These are phyloP conservation scores for Triglochin maritima DNA, from an alignment of 106 monocot genomes.

Conservation along the genomic window DNA sequence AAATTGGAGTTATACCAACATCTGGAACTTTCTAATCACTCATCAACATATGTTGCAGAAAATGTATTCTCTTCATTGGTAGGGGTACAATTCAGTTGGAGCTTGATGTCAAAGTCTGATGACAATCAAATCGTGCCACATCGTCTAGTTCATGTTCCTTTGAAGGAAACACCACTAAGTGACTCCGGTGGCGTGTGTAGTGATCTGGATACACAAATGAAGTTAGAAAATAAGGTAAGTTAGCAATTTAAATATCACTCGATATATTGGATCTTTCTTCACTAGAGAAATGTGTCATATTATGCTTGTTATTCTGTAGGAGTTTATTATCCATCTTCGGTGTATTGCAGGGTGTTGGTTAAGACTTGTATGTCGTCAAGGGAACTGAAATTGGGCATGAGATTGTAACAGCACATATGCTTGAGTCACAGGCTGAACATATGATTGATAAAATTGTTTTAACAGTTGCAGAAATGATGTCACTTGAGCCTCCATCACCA, in stretches of 20 bases:
- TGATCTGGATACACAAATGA: conserved; percentile 69
- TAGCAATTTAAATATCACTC: not conserved
- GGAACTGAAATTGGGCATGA: conserved; percentile 93
- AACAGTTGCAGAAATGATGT: conserved; percentile 97
- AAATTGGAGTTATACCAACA: too few relatives aligned
- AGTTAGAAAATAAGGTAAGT: conserved; percentile 75
- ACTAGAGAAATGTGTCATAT: too few relatives aligned
- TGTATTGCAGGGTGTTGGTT: conserved; percentile 59
- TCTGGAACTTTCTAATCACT: too few relatives aligned
- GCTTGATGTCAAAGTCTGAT: conserved; percentile 46
- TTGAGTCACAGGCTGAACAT: conserved; percentile 65
- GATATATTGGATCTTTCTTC: too few relatives aligned
- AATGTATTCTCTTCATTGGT: conserved; percentile 90
- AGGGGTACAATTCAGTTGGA: conserved; percentile 73
- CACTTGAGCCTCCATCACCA: conserved; percentile 87
- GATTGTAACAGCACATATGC: conserved; percentile 50
- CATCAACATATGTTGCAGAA: conserved; percentile 2
- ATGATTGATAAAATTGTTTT: conserved; percentile 61
- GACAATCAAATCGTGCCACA: conserved; percentile 22
- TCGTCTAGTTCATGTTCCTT: conserved; percentile 76
- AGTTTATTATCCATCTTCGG: not conserved
- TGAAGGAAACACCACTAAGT: conserved; percentile 87
- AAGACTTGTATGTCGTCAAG: conserved; percentile 85
- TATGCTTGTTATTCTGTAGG: not conserved
- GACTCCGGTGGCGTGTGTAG: conserved; percentile 88